Conservation (phyloP, 2,329 filamentous ascomycete species). For the Aureobasidium leucospermi region DNA sequence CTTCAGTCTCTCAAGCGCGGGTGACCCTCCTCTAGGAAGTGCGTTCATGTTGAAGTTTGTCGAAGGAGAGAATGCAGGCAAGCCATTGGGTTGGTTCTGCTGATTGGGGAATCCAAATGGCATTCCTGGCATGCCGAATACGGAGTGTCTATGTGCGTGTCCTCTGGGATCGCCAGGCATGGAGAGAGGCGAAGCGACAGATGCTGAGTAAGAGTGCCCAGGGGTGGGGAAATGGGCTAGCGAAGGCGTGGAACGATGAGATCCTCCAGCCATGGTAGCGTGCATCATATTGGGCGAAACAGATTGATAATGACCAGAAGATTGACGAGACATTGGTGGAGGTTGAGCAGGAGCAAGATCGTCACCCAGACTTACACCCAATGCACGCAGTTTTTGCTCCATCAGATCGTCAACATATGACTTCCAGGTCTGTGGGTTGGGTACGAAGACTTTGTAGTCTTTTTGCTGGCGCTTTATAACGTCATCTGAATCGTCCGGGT, state of each 20-base stretch:
- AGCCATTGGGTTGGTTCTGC: slow-evolving; percentile 49
- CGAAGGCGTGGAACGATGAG: slow-evolving; percentile 35
- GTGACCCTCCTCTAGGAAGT: slow-evolving; percentile 37
- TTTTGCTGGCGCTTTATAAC: slow-evolving; percentile 46
- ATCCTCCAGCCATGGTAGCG: slow-evolving; percentile 28
- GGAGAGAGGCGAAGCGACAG: slow-evolving; percentile 65
- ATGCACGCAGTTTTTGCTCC: slow-evolving; percentile 84
- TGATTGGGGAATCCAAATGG: slow-evolving; percentile 61
- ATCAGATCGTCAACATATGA: slow-evolving; percentile 74
- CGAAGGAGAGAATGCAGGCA: slow-evolving; percentile 36
- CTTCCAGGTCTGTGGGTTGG: slow-evolving; percentile 67
- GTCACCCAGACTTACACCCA: slow-evolving; percentile 76
- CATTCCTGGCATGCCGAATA: slow-evolving; percentile 43
- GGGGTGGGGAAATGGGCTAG: slow-evolving; percentile 43
- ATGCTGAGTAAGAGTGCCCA: slow-evolving; percentile 46
- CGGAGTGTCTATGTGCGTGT: slow-evolving; percentile 66
- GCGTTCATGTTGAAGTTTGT: slow-evolving; percentile 19
- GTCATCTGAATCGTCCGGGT: slow-evolving; percentile 57
- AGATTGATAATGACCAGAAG: slow-evolving; percentile 66
- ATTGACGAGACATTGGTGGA: slow-evolving; percentile 58
- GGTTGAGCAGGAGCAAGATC: slow-evolving; percentile 54
- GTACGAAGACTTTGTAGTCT: slow-evolving; percentile 58
- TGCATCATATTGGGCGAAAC: slow-evolving; percentile 70
- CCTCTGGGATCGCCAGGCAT: slow-evolving; percentile 51
- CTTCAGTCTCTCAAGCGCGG: slow-evolving; percentile 28